Evolutionary conservation across 257 asterid genomes (phyloP).

Genomic region (Linaria vulgaris): DNA sequence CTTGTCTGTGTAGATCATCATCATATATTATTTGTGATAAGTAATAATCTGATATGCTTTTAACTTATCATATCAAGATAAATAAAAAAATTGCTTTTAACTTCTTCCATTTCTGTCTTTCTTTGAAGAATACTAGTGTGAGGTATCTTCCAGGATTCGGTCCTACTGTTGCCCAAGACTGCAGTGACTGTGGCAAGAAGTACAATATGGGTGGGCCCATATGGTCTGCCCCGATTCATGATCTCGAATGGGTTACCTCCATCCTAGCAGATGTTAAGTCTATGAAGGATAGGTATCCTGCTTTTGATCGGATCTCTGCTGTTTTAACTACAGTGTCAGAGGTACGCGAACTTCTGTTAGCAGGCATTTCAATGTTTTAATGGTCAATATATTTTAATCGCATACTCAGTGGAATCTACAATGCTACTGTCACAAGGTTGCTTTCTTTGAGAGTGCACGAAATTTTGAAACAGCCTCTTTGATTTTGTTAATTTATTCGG

Average conservation of each 20-base stretch:
- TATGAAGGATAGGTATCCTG: conserved; percentile 74
- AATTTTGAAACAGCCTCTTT: not conserved
- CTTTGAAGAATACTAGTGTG: conserved; percentile 63
- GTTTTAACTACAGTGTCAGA: conserved; percentile 89
- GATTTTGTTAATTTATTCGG: not conserved
- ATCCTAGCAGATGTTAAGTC: conserved; percentile 71
- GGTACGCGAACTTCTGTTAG: conserved; percentile 42
- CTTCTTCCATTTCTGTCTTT: not conserved
- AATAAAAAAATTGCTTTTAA: too few species aligned
- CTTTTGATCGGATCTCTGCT: conserved; percentile 75
- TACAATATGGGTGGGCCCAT: conserved; percentile 98
- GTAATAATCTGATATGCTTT: not conserved
- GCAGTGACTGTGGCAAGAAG: conserved; percentile 92
- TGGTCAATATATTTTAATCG: not conserved
- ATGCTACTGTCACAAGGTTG: not conserved
- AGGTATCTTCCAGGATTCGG: conserved; percentile 94
- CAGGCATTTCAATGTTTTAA: not conserved
- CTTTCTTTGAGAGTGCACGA: not conserved
- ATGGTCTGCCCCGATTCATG: conserved; percentile 98
- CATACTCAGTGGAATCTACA: not conserved
- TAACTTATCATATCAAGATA: too few species aligned
- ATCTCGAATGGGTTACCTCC: conserved; percentile 85
- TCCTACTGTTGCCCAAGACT: conserved; percentile 80
- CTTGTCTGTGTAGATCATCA: not conserved
- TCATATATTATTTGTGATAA: not conserved